A percentile compares a stretch with the other conserved stretches of the same genome.
phyloP scores from a whole-genome alignment of 345 rosid species.

The Abelmoschus esculentus region DNA sequence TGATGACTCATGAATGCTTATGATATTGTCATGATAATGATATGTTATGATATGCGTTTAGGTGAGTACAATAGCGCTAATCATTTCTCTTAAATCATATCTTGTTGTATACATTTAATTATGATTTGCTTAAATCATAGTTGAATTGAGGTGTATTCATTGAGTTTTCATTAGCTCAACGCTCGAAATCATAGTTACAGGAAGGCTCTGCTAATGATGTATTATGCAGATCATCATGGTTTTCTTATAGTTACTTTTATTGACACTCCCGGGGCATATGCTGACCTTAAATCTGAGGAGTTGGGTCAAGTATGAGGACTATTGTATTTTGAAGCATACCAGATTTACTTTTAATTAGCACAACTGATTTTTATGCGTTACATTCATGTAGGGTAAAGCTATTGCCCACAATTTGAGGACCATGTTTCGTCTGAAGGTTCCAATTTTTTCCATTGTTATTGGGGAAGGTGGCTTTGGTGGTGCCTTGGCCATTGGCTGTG shows the following conservation, averaged over 20 bases:
- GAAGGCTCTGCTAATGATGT: constrained; percentile 80
- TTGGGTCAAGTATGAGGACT: constrained; percentile 51
- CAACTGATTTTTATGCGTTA: constrained; percentile 16
- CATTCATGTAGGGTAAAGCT: constrained; percentile 75
- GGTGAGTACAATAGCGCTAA: too few species aligned
- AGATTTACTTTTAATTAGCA: constrained; percentile 6
- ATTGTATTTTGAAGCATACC: constrained; percentile 2
- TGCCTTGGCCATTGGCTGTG: constrained; percentile 95
- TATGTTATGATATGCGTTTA: too few species aligned
- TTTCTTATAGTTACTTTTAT: constrained; percentile 73
- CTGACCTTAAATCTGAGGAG: constrained; percentile 72
- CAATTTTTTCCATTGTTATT: constrained; percentile 81
- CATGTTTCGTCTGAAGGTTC: constrained; percentile 95
- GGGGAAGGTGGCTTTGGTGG: constrained; percentile 99
- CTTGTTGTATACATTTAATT: too few species aligned
- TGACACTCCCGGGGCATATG: constrained; percentile 81
- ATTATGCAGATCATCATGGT: constrained; percentile 77
- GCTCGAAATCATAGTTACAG: too few species aligned
- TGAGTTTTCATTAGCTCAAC: too few species aligned
- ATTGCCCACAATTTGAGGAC: constrained; percentile 90
- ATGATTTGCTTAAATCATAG: too few species aligned
- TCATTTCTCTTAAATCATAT: too few species aligned
- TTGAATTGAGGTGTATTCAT: too few species aligned
- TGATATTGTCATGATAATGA: too few species aligned
- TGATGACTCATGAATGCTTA: too few species aligned